Evolutionary conservation across 306 rosid genomes (phyloP), one percentile per base, ranked within the genome.

Genomic region (Oemleria cerasiformis): DNA sequence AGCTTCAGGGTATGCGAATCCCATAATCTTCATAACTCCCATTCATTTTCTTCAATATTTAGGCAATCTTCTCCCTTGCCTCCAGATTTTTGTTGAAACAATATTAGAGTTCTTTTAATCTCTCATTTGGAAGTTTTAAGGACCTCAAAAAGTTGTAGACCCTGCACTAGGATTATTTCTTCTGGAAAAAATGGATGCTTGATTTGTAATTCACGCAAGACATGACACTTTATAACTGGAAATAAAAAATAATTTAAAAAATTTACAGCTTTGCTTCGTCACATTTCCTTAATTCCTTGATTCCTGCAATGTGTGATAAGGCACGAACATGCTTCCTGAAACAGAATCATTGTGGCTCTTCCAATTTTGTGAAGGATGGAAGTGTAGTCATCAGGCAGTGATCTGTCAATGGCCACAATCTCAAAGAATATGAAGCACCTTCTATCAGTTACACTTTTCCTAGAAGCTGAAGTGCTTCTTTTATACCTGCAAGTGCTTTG

Each of bases 1-100:
- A 60, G 67, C 48, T 79, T 78, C 91, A 43, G 96, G 98, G 98
- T 92, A 48, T 47, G 92, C 84, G 68, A 70, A 70, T 43, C 23
- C 25, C 53, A 1, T 40, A 17, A 73, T 65, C 76, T 57, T 78
- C 48, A 19, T 59, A 60, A 34, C 61, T 65, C 45, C 19, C 47
- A 6, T 73, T 68, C 57, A 38, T 57, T 70, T 73, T 60, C 48
- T 47, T 62, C 70, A 50, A 48, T 42, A 25, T 68, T 48, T 48
- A 62, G 59, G 74, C 64, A 42, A 41, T 58, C 63, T 51, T 69
- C 14, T 48, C 73, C 66, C 67, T 45, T 64, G 40, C 68, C 47
- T 5, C 30, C 41, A 65, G 55, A 55, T 68, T 63, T 48, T 48
- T 44, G 12, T 53, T 60, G 20, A 42, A 54, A 62, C 36, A 51